A percentile compares a stretch with the other conserved stretches of the same genome.
phyloP scores from a whole-genome alignment of 495 filamentous ascomycete genomes.

The Lichina pygmaea region DNA sequence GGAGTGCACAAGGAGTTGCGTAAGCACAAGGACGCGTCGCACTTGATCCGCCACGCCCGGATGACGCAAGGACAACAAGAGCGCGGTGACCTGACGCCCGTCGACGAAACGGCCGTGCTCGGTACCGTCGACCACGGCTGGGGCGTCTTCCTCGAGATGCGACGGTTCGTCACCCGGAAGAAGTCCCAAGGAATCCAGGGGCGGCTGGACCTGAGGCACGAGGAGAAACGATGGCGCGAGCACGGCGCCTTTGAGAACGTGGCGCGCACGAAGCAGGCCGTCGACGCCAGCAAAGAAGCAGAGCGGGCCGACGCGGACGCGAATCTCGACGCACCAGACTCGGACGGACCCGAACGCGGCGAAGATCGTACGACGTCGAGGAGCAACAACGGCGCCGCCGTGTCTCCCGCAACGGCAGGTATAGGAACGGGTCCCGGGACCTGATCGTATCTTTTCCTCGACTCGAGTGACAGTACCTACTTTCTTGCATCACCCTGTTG shows the following conservation, averaged over 20 bases:
- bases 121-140: neutral
- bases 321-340: neutral
- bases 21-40: slow-evolving; percentile 8
- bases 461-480: too few species aligned
- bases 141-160: neutral
- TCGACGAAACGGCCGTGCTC: neutral
- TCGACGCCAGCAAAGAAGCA: neutral
- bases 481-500: too few species aligned
- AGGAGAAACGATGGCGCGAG: neutral
- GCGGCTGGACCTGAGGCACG: neutral
- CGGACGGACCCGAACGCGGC: too few species aligned
- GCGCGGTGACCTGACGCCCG: neutral
- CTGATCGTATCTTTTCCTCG: too few species aligned
- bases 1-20: slow-evolving; percentile 21
- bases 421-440: too few species aligned
- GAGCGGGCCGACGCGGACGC: neutral
- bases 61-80: slow-evolving; percentile 9
- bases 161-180: neutral
- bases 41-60: slow-evolving; percentile 6
- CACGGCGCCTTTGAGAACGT: slow-evolving; percentile 1
- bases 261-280: neutral
- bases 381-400: too few species aligned
- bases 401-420: too few species aligned
- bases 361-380: too few species aligned
- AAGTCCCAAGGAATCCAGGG: neutral